Evolutionary conservation across 345 rosid genomes (phyloP).

Genomic region (Clarkia xantiana): DNA sequence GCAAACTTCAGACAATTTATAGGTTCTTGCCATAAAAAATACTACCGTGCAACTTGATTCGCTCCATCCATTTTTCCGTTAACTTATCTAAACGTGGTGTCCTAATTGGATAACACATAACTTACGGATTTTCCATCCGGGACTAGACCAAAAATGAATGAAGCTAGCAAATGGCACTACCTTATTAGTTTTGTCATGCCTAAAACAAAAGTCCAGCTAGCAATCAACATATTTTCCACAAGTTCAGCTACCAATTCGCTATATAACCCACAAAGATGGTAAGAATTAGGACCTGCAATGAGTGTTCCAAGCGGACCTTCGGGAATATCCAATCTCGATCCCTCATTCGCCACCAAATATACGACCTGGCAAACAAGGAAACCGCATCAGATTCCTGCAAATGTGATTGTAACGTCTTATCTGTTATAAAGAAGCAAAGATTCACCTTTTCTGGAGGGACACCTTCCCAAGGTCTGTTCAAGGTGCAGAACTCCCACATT

Average conservation of each 20-base stretch:
- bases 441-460: slow-evolving; percentile 83
- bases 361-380: slow-evolving; percentile 46
- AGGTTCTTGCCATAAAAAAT: too few relatives aligned
- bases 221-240: neutral
- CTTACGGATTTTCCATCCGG: too few relatives aligned
- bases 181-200: too few relatives aligned
- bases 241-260: neutral
- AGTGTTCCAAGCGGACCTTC: slow-evolving; percentile 80
- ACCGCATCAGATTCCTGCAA: neutral
- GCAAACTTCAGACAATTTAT: too few relatives aligned
- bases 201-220: neutral
- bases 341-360: slow-evolving; percentile 74
- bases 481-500: slow-evolving; percentile 96
- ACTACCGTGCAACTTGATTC: too few relatives aligned
- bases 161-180: too few relatives aligned
- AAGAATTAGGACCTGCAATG: slow-evolving; percentile 50
- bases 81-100: too few relatives aligned
- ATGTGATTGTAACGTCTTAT: neutral
- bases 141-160: too few relatives aligned
- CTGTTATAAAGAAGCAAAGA: neutral
- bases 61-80: too few relatives aligned
- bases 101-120: too few relatives aligned
- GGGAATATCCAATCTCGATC: slow-evolving; percentile 80
- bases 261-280: neutral
- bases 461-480: slow-evolving; percentile 93